Evolutionary conservation across 192 early-diverging fungal species (phyloP).

Genomic region (Backusella tarrabulga): DNA sequence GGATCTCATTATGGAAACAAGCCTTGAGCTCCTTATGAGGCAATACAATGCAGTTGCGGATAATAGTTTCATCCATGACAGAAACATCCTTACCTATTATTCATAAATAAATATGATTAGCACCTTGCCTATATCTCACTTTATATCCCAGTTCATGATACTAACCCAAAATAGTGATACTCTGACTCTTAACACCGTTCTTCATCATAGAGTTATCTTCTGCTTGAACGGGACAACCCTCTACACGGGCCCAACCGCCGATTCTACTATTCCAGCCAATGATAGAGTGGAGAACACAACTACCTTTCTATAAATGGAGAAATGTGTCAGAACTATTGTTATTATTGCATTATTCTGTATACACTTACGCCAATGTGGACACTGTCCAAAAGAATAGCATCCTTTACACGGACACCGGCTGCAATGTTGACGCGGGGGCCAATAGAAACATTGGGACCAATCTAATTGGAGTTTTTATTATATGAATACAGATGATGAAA

Average conservation of each 20-base stretch:
- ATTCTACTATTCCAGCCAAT: constrained; percentile 94
- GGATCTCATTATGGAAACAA: constrained; percentile 90
- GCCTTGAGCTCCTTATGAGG: constrained; percentile 95
- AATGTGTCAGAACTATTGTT: neutral
- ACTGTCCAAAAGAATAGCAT: constrained; percentile 92
- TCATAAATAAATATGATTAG: neutral
- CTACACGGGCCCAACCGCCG: constrained; percentile 91
- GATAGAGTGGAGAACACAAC: constrained; percentile 84
- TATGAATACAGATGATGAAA: no score
- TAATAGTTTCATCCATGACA: constrained; percentile 90
- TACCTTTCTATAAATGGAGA: constrained; percentile 61
- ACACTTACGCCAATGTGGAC: constrained; percentile 69
- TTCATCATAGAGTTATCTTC: constrained; percentile 75
- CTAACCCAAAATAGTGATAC: constrained; percentile 84
- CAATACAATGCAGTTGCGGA: constrained; percentile 96
- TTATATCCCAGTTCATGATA: neutral
- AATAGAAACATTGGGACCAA: constrained; percentile 96
- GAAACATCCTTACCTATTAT: constrained; percentile 75
- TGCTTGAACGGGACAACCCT: constrained; percentile 72
- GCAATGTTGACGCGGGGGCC: constrained; percentile 87
- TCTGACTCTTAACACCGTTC: constrained; percentile 89
- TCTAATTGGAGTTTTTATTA: constrained; percentile 27
- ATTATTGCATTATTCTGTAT: neutral
- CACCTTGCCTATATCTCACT: neutral
- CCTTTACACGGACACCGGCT: constrained; percentile 89